Evolutionary conservation across 164 flowering plant genomes (phyloP).

Genomic region (Pachysandra terminalis): DNA sequence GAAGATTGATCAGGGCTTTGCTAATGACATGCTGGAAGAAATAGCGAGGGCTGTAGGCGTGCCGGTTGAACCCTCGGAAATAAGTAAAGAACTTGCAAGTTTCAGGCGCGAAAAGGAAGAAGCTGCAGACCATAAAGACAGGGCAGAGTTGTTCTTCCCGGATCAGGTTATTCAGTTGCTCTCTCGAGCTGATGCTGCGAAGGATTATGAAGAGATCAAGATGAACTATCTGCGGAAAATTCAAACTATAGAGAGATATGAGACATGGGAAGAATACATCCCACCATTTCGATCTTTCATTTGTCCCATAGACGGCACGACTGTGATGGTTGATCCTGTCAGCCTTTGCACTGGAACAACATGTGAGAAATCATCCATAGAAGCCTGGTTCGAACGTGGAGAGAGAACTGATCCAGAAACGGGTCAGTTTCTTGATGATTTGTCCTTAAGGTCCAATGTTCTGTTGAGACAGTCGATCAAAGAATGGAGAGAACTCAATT

Average conservation of each 20-base stretch:
- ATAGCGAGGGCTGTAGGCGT: slow-evolving; percentile 70
- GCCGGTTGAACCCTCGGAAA: slow-evolving; percentile 62
- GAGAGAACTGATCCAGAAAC: slow-evolving; percentile 56
- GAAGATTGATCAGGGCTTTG: slow-evolving; percentile 56
- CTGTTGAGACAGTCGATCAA: slow-evolving; percentile 59
- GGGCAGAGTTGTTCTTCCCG: slow-evolving; percentile 54
- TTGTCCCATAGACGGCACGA: slow-evolving; percentile 37
- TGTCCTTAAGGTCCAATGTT: slow-evolving; percentile 51
- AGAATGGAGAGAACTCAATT: slow-evolving; percentile 79
- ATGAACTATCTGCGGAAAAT: slow-evolving; percentile 41
- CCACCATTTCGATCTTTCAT: slow-evolving; percentile 48
- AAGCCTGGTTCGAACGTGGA: slow-evolving; percentile 50
- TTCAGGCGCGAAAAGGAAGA: slow-evolving; percentile 64
- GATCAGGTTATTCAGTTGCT: slow-evolving; percentile 66
- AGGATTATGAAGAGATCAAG: slow-evolving; percentile 51
- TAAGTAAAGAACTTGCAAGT: slow-evolving; percentile 53
- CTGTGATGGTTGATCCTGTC: slow-evolving; percentile 71
- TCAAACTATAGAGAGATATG: slow-evolving; percentile 40
- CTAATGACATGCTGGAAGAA: slow-evolving; percentile 64
- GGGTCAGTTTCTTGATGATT: slow-evolving; percentile 47
- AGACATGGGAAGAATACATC: slow-evolving; percentile 35
- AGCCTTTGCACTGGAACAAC: slow-evolving; percentile 72
- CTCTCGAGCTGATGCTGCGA: slow-evolving; percentile 72
- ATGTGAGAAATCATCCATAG: slow-evolving; percentile 56
- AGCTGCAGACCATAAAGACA: slow-evolving; percentile 55